phyloP scores from a whole-genome alignment of 805 yeast species.

The Teunomyces lycoperdinae region DNA sequence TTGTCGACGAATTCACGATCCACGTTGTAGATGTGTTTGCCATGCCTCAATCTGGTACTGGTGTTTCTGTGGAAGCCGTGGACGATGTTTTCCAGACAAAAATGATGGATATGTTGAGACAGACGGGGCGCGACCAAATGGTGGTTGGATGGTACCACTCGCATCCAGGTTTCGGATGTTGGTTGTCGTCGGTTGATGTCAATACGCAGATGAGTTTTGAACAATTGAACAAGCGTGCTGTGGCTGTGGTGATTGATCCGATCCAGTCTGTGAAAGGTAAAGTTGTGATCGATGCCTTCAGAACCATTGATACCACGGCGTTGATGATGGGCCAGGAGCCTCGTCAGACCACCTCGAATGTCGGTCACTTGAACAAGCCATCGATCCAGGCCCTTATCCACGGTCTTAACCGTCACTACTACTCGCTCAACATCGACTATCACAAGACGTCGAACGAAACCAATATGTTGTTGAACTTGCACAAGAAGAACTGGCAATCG shows the following conservation, averaged over 20 bases:
- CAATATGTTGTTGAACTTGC: constrained; percentile 88
- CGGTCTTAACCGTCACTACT: constrained; percentile 94
- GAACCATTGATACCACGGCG: constrained; percentile 84
- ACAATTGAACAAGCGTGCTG: constrained; percentile 91
- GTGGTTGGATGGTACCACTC: constrained; percentile 99
- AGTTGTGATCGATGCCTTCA: constrained; percentile 97
- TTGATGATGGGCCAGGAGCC: constrained; percentile 97
- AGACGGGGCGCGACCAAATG: constrained; percentile 98
- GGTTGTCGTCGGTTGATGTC: constrained; percentile 97
- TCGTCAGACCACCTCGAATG: constrained; percentile 93
- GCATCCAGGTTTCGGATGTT: constrained; percentile 97
- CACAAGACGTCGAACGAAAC: constrained; percentile 90
- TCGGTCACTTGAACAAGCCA: constrained; percentile 93
- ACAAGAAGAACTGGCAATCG: constrained; percentile 93
- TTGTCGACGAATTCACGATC: constrained; percentile 94
- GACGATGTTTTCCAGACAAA: constrained; percentile 98
- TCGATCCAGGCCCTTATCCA: constrained; percentile 95
- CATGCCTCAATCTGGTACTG: constrained; percentile 99
- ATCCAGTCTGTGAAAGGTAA: constrained; percentile 98
- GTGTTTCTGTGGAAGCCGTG: constrained; percentile 98
- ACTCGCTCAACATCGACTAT: constrained; percentile 92
- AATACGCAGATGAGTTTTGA: constrained; percentile 98
- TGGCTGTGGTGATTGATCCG: constrained; percentile 98
- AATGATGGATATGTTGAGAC: constrained; percentile 99
- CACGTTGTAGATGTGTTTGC: constrained; percentile 98